Evolutionary conservation across 176 grass and related monocot species (phyloP), one percentile per base, ranked within the genome.

Genomic region (Saccharum officinarum): DNA sequence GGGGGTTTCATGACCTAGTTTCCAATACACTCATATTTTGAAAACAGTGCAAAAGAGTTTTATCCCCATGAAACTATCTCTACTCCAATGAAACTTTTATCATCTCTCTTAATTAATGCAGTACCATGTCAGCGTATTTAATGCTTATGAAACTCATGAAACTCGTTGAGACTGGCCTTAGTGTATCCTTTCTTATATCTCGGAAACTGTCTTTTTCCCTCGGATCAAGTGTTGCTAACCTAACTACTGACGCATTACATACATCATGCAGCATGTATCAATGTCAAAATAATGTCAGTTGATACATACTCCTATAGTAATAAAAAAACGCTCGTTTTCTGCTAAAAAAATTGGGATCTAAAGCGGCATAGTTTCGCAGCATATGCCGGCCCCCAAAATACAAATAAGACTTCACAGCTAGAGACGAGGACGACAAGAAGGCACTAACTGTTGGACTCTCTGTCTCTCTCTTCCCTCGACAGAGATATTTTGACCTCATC

Each of bases 301-400:
- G 40, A 46, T 79, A 46, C 23, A 66, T 64, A 23, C 1, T 10
- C 59, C 9, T 20, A 10, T 4, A 12, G 20, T 73, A 90, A 86
- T 70, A 90, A 86, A 90, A 86, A 75, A 89, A 28, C 57, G 67
- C 8, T 86, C 14, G 83, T 36, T 66, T 23, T 38, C 6, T 39
- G 25, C 72, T 73, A 70, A 22, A 7, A 31, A 60, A 60, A 15
- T 6, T 9, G 41, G 67, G 70, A 25, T 28, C 46, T 22, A 11
- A 65, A 82, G 57, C 73, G 73, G 72, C 88, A 82, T 65, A 26
- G 72, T 64, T 86, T 86, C 80, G 18, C 79, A 22, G 88, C 84
- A 83, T 83, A 83, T 78, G 61, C 74, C 36, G 9, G 41, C 47
- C 39, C 40, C 45, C 33, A 37, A 47, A 23, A 79, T 72, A 86